phyloP scores from a whole-genome alignment of 2,329 filamentous ascomycete genomes.

The Hypoxylon sp. region DNA sequence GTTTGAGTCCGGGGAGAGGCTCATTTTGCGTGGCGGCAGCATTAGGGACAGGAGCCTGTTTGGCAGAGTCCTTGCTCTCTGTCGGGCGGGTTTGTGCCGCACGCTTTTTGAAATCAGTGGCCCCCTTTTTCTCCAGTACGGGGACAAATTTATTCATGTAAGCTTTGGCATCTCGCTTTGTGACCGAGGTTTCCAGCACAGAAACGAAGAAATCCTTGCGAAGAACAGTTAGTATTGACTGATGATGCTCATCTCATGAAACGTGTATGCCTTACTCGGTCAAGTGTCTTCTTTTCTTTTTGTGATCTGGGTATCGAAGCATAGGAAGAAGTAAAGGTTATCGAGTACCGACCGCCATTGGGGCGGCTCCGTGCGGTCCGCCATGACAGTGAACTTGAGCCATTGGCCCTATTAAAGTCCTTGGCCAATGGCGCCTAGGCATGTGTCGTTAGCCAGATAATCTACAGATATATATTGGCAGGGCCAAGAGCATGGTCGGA shows the following conservation, averaged over 20 bases:
- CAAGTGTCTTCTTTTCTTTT: slow-evolving; percentile 56
- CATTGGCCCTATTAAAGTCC: slow-evolving; percentile 38
- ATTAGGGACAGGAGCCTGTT: slow-evolving; percentile 8
- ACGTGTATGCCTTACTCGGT: slow-evolving; percentile 51
- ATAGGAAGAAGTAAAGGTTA: slow-evolving; percentile 46
- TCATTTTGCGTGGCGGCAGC: slow-evolving; percentile 4
- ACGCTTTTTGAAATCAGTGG: slow-evolving; percentile 46
- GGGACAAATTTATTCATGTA: slow-evolving; percentile 84
- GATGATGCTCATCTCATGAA: slow-evolving; percentile 13
- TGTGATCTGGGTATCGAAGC: slow-evolving; percentile 54
- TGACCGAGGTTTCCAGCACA: slow-evolving; percentile 86
- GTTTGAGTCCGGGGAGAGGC: slow-evolving; percentile 21
- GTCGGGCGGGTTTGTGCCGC: slow-evolving; percentile 36
- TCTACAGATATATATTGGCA: neutral
- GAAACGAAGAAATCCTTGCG: slow-evolving; percentile 83
- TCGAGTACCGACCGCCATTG: slow-evolving; percentile 40
- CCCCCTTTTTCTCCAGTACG: slow-evolving; percentile 46
- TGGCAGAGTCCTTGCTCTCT: slow-evolving; percentile 24
- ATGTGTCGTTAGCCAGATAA: slow-evolving; percentile 22
- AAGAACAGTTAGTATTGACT: slow-evolving; percentile 17
- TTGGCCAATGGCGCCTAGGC: slow-evolving; percentile 39
- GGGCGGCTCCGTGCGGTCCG: slow-evolving; percentile 36
- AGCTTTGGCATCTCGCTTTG: slow-evolving; percentile 89
- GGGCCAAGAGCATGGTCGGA: neutral
- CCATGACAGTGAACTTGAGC: slow-evolving; percentile 36